phyloP scores from a whole-genome alignment of 2,329 filamentous ascomycete genomes.

The Aspergillus intermedius region DNA sequence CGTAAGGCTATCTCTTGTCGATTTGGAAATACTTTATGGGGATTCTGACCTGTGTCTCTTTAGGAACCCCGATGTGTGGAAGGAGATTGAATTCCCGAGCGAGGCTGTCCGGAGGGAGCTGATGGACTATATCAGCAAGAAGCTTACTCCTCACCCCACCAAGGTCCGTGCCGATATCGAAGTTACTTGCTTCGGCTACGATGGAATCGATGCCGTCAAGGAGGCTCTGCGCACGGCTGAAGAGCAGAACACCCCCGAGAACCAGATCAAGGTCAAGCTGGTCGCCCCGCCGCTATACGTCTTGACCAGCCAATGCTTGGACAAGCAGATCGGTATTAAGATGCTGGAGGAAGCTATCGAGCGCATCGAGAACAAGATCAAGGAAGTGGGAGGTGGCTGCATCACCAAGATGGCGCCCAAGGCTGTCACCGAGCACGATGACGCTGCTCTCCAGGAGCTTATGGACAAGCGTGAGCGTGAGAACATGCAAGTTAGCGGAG shows the following conservation, averaged over 20 bases:
- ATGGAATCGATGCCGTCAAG: conserved; percentile 98
- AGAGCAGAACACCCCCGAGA: conserved; percentile 83
- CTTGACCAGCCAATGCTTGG: conserved; percentile 87
- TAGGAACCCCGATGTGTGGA: conserved; percentile 93
- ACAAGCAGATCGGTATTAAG: conserved; percentile 80
- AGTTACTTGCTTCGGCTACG: conserved; percentile 90
- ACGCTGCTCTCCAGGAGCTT: conserved; percentile 89
- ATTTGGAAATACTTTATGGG: neutral
- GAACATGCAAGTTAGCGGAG: conserved; percentile 95
- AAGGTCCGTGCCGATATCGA: conserved; percentile 98
- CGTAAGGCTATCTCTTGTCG: conserved; percentile 49
- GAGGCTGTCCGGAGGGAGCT: conserved; percentile 81
- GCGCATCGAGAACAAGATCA: conserved; percentile 76
- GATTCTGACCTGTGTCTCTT: conserved; percentile 7
- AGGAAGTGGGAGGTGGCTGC: conserved; percentile 68
- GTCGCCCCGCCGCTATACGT: conserved; percentile 98
- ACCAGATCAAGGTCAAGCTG: conserved; percentile 94
- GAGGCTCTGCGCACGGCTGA: conserved; percentile 83
- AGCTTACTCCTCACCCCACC: conserved; percentile 93
- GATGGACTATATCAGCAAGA: conserved; percentile 92
- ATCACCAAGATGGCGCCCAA: conserved; percentile 98
- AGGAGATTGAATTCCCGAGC: conserved; percentile 82
- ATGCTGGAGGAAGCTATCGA: conserved; percentile 83
- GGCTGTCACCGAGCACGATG: conserved; percentile 97
- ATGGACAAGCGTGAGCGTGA: conserved; percentile 99